These are phyloP conservation scores for Bolboschoenus planiculmis DNA, from an alignment of 176 grass and related monocot species.

Conservation along the genomic window DNA sequence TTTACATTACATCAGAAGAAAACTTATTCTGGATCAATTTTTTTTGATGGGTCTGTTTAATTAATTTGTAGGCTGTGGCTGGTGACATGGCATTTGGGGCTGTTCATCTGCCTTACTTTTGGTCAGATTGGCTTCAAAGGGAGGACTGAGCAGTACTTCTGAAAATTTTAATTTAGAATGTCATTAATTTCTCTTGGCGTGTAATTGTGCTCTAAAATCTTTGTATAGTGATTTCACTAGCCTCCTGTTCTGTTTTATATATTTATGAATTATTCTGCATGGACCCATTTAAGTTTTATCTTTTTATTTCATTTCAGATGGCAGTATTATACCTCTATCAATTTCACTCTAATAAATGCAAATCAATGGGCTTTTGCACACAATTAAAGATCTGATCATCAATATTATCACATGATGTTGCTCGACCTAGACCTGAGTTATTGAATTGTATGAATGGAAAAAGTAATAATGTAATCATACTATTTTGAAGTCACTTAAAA, in stretches of 20 bases:
- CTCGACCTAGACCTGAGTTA: no score
- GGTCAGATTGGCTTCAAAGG: conserved; percentile 99
- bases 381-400: no score
- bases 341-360: no score
- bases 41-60: not conserved
- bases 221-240: conserved; percentile 29
- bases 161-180: conserved; percentile 15
- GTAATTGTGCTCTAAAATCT: conserved; percentile 8
- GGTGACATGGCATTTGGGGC: conserved; percentile 81
- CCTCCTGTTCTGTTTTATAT: not conserved
- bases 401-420: no score
- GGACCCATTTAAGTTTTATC: not conserved
- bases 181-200: not conserved
- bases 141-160: conserved; percentile 86
- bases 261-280: not conserved
- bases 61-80: conserved; percentile 62
- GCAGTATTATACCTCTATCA: no score
- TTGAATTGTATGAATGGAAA: no score
- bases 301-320: no score
- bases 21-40: not conserved
- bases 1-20: not conserved
- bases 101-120: conserved; percentile 83
- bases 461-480: no score
- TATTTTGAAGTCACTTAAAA: no score
- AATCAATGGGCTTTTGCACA: no score